A percentile compares a stretch with the other conserved stretches of the same genome.
Conservation (phyloP, 106 monocot genomes). For the Xerophyta viscosa region DNA sequence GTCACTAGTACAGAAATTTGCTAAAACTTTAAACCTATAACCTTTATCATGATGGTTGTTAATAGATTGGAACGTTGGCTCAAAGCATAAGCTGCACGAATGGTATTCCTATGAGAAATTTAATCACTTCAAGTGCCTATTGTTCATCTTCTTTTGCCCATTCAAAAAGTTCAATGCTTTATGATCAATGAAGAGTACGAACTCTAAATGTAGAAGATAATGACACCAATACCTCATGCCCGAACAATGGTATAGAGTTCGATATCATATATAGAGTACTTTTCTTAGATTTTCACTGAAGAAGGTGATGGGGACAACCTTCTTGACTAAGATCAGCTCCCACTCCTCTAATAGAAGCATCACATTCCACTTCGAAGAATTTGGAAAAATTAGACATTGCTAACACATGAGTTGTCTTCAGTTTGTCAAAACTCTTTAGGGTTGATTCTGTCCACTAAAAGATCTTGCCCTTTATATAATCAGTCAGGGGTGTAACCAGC, state of each 20-base stretch:
- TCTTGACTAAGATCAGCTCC: neutral
- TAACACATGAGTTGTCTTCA: neutral
- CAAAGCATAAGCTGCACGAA: conserved; percentile 1
- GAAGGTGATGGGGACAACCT: neutral
- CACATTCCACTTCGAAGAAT: conserved; percentile 3
- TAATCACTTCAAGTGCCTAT: neutral
- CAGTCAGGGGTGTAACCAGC: neutral
- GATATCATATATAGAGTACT: neutral
- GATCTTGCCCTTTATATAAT: neutral
- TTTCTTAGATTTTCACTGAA: neutral
- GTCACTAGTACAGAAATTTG: too few relatives aligned
- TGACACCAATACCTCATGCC: conserved; percentile 3
- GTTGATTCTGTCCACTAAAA: neutral
- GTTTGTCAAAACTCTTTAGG: neutral
- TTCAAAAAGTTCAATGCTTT: conserved; percentile 6
- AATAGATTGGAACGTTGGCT: neutral
- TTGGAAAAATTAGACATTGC: conserved; percentile 1
- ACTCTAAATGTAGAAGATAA: neutral
- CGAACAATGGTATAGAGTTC: neutral
- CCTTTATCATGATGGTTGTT: too few relatives aligned
- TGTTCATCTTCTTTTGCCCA: neutral
- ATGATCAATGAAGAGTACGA: conserved; percentile 9
- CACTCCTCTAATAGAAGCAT: neutral
- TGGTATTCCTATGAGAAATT: neutral
- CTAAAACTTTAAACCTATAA: too few relatives aligned